A percentile compares a stretch with the other conserved stretches of the same genome.
Evolutionary conservation across 2,329 filamentous ascomycete genomes (phyloP).

Genomic region (Tolypocladium tundrense): DNA sequence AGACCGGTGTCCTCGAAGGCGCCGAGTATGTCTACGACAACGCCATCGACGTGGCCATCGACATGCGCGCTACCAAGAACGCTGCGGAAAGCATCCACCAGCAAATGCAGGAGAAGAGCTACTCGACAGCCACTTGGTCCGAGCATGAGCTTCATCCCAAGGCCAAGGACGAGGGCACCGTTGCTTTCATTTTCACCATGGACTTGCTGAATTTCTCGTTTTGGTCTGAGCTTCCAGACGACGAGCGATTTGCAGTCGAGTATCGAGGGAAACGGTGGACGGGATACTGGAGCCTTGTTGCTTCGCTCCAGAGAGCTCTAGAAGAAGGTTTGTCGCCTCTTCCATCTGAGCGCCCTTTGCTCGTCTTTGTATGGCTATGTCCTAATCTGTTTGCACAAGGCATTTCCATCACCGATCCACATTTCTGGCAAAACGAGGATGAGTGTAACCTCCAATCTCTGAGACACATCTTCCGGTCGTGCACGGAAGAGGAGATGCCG

Average conservation of each 20-base stretch:
- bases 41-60: constrained; percentile 82
- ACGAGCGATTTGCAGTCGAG: constrained; percentile 70
- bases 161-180: constrained; percentile 63
- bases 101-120: constrained; percentile 74
- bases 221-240: constrained; percentile 66
- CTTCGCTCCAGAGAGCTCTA: constrained; percentile 72
- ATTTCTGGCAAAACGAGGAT: constrained; percentile 73
- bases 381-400: constrained; percentile 32
- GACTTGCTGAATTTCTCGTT: constrained; percentile 95
- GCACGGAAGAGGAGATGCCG: constrained; percentile 79
- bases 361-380: not conserved
- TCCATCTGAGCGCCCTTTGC: not conserved
- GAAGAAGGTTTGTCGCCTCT: constrained; percentile 55
- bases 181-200: constrained; percentile 95
- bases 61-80: constrained; percentile 70
- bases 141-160: constrained; percentile 86
- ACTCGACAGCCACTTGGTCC: constrained; percentile 79
- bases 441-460: constrained; percentile 67
- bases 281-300: constrained; percentile 91
- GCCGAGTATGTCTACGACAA: constrained; percentile 88
- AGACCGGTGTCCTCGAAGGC: constrained; percentile 72
- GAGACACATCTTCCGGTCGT: constrained; percentile 72
- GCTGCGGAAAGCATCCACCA: constrained; percentile 71
- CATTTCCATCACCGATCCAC: constrained; percentile 79
- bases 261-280: constrained; percentile 80